Percentiles rank a stretch among this genome's conserved stretches.
These are phyloP conservation scores for Paspalum notatum DNA, from an alignment of 176 grass and related monocot genomes.

Conservation along the genomic window DNA sequence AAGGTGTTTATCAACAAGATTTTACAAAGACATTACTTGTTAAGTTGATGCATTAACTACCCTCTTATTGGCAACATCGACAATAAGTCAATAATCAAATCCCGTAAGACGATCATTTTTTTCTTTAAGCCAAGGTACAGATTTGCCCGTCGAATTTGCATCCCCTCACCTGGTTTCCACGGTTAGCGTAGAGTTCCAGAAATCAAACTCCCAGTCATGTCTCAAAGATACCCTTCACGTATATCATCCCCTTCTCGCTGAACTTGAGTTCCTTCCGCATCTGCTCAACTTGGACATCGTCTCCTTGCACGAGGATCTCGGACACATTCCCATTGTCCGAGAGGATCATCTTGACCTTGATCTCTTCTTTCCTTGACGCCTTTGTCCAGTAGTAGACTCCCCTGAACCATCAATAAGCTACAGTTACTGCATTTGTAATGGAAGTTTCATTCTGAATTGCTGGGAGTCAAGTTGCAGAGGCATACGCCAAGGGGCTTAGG, in stretches of 20 bases:
- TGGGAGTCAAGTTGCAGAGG: slow-evolving; percentile 30
- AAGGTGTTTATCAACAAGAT: not conserved
- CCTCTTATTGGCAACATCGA: slow-evolving; percentile 17
- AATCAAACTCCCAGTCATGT: slow-evolving; percentile 33
- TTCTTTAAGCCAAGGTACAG: slow-evolving; percentile 48
- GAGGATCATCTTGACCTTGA: slow-evolving; percentile 87
- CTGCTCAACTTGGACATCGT: slow-evolving; percentile 86
- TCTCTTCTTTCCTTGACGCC: slow-evolving; percentile 92
- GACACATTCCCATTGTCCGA: slow-evolving; percentile 59
- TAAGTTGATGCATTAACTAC: slow-evolving; percentile 20
- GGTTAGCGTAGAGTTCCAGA: not conserved
- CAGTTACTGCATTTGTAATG: slow-evolving; percentile 14
- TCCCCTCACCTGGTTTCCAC: not conserved
- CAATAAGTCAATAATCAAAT: slow-evolving; percentile 2
- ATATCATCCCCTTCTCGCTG: slow-evolving; percentile 89
- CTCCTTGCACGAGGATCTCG: slow-evolving; percentile 74
- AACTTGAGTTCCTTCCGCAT: slow-evolving; percentile 88
- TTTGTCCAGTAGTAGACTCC: slow-evolving; percentile 95
- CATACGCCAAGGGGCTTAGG: slow-evolving; percentile 89
- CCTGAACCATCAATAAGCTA: slow-evolving; percentile 46
- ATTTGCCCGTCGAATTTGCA: slow-evolving; percentile 44
- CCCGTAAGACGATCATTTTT: slow-evolving; percentile 15
- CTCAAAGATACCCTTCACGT: slow-evolving; percentile 95
- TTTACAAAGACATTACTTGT: slow-evolving; percentile 18
- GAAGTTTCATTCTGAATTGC: slow-evolving; percentile 31